Conservation (phyloP, 78 protist species). For the Dictyostelium brefeldianum region DNA sequence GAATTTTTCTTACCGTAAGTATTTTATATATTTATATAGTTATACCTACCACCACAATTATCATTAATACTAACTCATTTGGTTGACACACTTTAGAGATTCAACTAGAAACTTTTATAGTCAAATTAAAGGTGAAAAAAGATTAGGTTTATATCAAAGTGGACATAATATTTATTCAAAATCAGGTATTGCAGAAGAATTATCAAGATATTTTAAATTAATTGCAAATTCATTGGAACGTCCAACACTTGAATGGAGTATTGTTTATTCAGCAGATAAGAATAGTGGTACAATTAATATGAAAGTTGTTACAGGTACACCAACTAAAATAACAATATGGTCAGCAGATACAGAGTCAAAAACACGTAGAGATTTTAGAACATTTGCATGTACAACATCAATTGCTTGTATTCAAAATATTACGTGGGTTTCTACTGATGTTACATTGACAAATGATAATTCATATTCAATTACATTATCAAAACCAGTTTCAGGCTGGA, state of each 20-base stretch:
- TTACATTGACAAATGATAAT: neutral
- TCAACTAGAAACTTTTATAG: neutral
- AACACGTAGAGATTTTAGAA: constrained; percentile 43
- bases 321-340: constrained; percentile 1
- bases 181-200: neutral
- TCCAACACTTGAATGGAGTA: constrained; percentile 29
- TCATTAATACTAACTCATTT: no score
- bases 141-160: constrained; percentile 1
- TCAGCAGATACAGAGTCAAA: neutral
- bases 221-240: neutral
- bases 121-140: constrained; percentile 37
- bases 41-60: no score
- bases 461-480: neutral
- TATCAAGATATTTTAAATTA: constrained; percentile 24
- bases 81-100: no score
- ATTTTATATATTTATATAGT: no score
- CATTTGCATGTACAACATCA: neutral
- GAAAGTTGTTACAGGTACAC: neutral
- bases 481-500: neutral
- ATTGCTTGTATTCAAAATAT: neutral
- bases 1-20: neutral
- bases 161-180: neutral
- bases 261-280: neutral
- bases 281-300: constrained; percentile 5
- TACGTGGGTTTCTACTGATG: neutral